Evolutionary conservation across 768 basidiomycete species (phyloP).

Genomic region (Leccinum barrowsii): DNA sequence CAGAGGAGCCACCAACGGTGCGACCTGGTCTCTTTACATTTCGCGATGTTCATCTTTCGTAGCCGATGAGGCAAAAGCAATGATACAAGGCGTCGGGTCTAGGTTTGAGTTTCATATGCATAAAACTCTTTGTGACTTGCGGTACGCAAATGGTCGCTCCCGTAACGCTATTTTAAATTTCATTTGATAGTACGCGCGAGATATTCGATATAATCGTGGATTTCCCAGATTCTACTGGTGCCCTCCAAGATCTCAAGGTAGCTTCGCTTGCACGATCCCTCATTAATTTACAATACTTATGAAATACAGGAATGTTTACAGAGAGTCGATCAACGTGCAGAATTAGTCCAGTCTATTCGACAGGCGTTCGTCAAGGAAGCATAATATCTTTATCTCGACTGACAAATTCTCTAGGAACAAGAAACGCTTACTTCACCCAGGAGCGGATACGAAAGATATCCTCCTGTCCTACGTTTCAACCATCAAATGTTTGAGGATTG

Average conservation of each 20-base stretch:
- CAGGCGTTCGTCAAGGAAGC: constrained; percentile 53
- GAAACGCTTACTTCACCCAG: constrained; percentile 89
- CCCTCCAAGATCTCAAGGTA: constrained; percentile 84
- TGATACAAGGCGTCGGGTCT: constrained; percentile 75
- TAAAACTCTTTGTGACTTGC: constrained; percentile 82
- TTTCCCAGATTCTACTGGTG: constrained; percentile 82
- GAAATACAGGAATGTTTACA: constrained; percentile 64
- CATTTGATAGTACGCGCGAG: constrained; percentile 57
- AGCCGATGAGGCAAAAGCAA: constrained; percentile 69
- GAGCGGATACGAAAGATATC: constrained; percentile 91
- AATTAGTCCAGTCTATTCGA: constrained; percentile 73
- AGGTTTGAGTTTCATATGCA: constrained; percentile 92
- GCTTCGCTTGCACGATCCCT: not conserved
- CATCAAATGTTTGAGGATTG: constrained; percentile 83
- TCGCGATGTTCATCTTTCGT: constrained; percentile 4
- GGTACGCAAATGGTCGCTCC: constrained; percentile 46
- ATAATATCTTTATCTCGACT: not conserved
- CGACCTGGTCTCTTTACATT: constrained; percentile 17
- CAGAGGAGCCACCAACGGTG: constrained; percentile 55
- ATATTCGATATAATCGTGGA: constrained; percentile 97
- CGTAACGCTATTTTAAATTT: not conserved
- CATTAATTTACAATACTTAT: not conserved
- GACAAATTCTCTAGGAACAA: constrained; percentile 53
- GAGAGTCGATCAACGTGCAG: constrained; percentile 74
- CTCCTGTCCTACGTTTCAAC: constrained; percentile 87